Evolutionary conservation across 352 stramenopile species (phyloP).

Genomic region (Lagenidium sp.): DNA sequence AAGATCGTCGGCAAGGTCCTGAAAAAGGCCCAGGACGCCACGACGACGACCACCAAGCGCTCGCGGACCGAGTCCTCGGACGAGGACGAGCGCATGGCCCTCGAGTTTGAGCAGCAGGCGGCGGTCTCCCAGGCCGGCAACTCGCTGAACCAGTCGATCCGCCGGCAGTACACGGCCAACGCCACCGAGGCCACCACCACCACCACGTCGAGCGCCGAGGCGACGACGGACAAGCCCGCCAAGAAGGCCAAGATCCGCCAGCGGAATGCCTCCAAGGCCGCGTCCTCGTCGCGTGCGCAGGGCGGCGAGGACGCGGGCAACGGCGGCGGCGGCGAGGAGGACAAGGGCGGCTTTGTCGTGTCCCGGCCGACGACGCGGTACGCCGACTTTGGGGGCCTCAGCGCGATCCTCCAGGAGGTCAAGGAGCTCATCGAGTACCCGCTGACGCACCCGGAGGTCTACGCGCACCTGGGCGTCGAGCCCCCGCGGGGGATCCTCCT

Average conservation of each 20-base stretch:
- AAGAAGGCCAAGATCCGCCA: constrained; percentile 71
- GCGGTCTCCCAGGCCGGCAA: constrained; percentile 25
- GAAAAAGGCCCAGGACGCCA: constrained; percentile 30
- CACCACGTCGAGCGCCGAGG: background rate
- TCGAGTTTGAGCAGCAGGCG: constrained; percentile 33
- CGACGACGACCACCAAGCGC: constrained; percentile 31
- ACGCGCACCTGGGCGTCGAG: constrained; percentile 88
- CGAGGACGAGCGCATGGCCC: constrained; percentile 53
- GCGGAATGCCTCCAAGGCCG: constrained; percentile 15
- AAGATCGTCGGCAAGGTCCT: constrained; percentile 67
- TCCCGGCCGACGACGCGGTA: constrained; percentile 72
- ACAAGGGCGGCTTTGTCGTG: constrained; percentile 55
- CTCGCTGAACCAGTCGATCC: constrained; percentile 73
- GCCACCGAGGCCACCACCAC: constrained; percentile 1
- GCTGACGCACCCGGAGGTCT: constrained; percentile 91
- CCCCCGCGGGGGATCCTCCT: constrained; percentile 88
- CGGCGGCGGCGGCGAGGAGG: constrained; percentile 9
- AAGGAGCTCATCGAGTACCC: constrained; percentile 95
- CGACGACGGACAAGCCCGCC: constrained; percentile 14
- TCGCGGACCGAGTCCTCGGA: constrained; percentile 44
- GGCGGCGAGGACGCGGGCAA: background rate
- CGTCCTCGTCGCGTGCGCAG: background rate
- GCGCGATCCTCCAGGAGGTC: constrained; percentile 82
- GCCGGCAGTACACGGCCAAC: constrained; percentile 50
- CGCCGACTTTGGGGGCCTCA: constrained; percentile 85